These are phyloP conservation scores for Chloropicon primus DNA, from an alignment of 139 green algal species.

Conservation along the genomic window DNA sequence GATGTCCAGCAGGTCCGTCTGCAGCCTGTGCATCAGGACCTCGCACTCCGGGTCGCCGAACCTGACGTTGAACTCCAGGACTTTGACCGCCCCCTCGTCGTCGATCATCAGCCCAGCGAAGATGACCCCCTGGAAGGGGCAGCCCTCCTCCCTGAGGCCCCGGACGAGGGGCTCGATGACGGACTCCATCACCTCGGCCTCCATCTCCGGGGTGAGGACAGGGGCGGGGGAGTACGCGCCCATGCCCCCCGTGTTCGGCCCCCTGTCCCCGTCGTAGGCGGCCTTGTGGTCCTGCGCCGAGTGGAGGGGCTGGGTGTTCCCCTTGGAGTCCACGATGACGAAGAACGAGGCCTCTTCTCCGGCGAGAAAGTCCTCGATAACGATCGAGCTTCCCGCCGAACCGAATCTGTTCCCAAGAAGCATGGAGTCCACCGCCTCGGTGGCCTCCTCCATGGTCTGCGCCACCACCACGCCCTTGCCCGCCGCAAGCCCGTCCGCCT, in stretches of 20 bases:
- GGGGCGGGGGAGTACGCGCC: slow-evolving; percentile 88
- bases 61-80: slow-evolving; percentile 95
- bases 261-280: slow-evolving; percentile 85
- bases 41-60: slow-evolving; percentile 98
- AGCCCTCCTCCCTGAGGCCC: slow-evolving; percentile 71
- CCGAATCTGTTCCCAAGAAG: slow-evolving; percentile 66
- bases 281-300: slow-evolving; percentile 87
- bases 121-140: slow-evolving; percentile 75
- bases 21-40: slow-evolving; percentile 74
- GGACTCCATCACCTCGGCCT: slow-evolving; percentile 58
- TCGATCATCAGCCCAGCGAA: slow-evolving; percentile 98
- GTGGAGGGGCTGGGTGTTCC: slow-evolving; percentile 25
- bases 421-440: slow-evolving; percentile 74
- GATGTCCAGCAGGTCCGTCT: slow-evolving; percentile 67
- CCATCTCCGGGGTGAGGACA: slow-evolving; percentile 66
- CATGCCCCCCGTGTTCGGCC: slow-evolving; percentile 97
- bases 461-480: slow-evolving; percentile 88
- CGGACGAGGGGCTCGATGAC: slow-evolving; percentile 75
- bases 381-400: slow-evolving; percentile 48
- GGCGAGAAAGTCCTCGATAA: slow-evolving; percentile 91
- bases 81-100: slow-evolving; percentile 49
- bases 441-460: slow-evolving; percentile 53
- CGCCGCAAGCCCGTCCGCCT: slow-evolving; percentile 79
- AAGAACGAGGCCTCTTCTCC: slow-evolving; percentile 97
- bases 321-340: slow-evolving; percentile 77